Evolutionary conservation across 257 asterid genomes (phyloP).

Genomic region (Henckelia pumila): DNA sequence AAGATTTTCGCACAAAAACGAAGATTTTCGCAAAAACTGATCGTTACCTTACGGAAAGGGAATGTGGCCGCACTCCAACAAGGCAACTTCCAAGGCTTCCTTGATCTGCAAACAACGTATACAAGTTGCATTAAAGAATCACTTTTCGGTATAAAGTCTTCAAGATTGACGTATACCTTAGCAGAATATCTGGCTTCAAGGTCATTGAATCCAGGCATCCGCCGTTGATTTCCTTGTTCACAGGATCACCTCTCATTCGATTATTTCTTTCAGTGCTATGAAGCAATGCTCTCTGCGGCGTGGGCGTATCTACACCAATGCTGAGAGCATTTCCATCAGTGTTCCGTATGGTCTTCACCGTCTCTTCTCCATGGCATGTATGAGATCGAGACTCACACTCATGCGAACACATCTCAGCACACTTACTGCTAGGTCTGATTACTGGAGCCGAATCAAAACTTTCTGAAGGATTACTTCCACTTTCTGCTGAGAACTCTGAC

Average conservation of each 20-base stretch:
- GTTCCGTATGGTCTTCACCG: slow-evolving; percentile 49
- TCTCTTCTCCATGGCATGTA: slow-evolving; percentile 47
- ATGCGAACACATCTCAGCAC: slow-evolving; percentile 51
- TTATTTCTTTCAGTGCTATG: slow-evolving; percentile 19
- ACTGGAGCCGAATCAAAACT: slow-evolving; percentile 36
- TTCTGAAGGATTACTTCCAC: slow-evolving; percentile 43
- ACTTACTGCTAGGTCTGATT: slow-evolving; percentile 37
- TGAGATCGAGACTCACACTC: slow-evolving; percentile 55
- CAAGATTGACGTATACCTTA: slow-evolving; percentile 33
- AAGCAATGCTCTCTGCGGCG: slow-evolving; percentile 27
- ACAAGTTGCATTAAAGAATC: not conserved
- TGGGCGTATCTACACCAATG: slow-evolving; percentile 36
- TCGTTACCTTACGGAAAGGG: slow-evolving; percentile 54
- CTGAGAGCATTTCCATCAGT: slow-evolving; percentile 61
- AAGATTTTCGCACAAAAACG: not conserved
- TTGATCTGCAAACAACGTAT: slow-evolving; percentile 24
- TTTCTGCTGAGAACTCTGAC: slow-evolving; percentile 44
- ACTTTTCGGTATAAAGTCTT: not conserved
- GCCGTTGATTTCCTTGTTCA: slow-evolving; percentile 24
- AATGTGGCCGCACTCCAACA: slow-evolving; percentile 55
- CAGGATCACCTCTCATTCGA: slow-evolving; percentile 26
- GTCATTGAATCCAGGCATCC: slow-evolving; percentile 29
- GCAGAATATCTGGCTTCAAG: slow-evolving; percentile 31
- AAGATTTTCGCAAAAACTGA: not conserved
- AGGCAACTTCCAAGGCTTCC: slow-evolving; percentile 34